Evolutionary conservation across 106 monocot species (phyloP).

Genomic region (Vanilla planifolia): DNA sequence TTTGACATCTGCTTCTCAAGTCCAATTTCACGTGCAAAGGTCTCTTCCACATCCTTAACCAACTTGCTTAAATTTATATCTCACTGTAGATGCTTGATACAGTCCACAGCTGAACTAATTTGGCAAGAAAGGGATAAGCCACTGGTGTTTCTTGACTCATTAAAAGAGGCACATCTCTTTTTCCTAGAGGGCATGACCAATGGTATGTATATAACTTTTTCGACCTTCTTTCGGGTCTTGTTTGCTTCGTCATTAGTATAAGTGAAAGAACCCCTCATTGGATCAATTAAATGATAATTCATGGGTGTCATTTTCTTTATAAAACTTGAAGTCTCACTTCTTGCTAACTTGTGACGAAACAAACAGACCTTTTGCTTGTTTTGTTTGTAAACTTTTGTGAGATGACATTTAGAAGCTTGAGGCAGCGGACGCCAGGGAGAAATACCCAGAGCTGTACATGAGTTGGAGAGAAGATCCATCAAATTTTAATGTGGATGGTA

Average conservation of each 20-base stretch:
- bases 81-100: slow-evolving; percentile 12
- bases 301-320: no score
- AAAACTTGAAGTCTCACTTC: no score
- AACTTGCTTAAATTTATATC: neutral
- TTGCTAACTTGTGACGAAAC: no score
- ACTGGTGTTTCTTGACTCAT: slow-evolving; percentile 60
- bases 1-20: slow-evolving; percentile 75
- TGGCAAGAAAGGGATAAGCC: slow-evolving; percentile 57
- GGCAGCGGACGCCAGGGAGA: slow-evolving; percentile 73
- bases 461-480: slow-evolving; percentile 75
- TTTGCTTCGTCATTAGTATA: no score
- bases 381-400: slow-evolving; percentile 3
- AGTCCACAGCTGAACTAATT: slow-evolving; percentile 72
- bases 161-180: slow-evolving; percentile 75
- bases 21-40: slow-evolving; percentile 85
- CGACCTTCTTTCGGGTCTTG: neutral
- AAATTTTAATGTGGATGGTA: slow-evolving; percentile 60
- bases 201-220: slow-evolving; percentile 27
- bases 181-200: slow-evolving; percentile 87
- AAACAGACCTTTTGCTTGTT: slow-evolving; percentile 2
- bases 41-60: slow-evolving; percentile 5
- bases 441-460: slow-evolving; percentile 56
- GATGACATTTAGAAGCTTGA: slow-evolving; percentile 28
- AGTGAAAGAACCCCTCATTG: no score
- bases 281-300: no score